Evolutionary conservation across 164 flowering plant species (phyloP), one percentile per base, ranked within the genome.

Genomic region (Nymphaea thermarum): DNA sequence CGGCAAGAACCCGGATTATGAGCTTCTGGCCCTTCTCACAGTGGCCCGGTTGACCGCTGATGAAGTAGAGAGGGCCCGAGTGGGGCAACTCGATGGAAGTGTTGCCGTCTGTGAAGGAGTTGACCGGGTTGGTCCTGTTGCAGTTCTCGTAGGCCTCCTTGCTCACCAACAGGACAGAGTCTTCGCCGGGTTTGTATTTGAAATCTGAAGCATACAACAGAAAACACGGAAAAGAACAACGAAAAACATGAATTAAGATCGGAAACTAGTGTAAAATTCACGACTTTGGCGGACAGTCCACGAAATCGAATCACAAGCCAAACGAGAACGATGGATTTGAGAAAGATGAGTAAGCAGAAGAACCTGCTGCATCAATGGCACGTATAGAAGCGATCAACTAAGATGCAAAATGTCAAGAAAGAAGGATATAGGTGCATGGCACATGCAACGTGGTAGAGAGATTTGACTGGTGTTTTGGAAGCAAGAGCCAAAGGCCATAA

Each of bases 141-240:
- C 98, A 91, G 2, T 63, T 74, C 57, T 73, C 10, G 72, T 82
- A 91, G 44, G 81, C 89, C 7, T 84, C 84, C 70, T 80, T 75
- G n/a, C 4, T 74, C 78, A 89, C 98, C 43, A 75, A 65, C 76
- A 86, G 67, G 36, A 89, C 96, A 25, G 93, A 86, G 68, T 89
- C 93, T 25, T 69, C 25, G 11, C 81, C 90, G 60, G 82, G 73
- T 69, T 76, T 66, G 67, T 84, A 85, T 77, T 81, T 84, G 68
- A 91, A 91, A 72, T 70, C 96, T 88, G 67, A 25, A 25, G 1
- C 36, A 1, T 25, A 25, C 36, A 25, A 25, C 36, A 25, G 36
- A 25, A 25, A 25, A 25, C 36, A 25, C 36, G 36, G 1, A 25
- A 25, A 25, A 25, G 36, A 25, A 25, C 36, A 25, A 25, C 36